phyloP scores from a whole-genome alignment of 768 basidiomycete genomes.

The Lepiota brunneoincarnata region DNA sequence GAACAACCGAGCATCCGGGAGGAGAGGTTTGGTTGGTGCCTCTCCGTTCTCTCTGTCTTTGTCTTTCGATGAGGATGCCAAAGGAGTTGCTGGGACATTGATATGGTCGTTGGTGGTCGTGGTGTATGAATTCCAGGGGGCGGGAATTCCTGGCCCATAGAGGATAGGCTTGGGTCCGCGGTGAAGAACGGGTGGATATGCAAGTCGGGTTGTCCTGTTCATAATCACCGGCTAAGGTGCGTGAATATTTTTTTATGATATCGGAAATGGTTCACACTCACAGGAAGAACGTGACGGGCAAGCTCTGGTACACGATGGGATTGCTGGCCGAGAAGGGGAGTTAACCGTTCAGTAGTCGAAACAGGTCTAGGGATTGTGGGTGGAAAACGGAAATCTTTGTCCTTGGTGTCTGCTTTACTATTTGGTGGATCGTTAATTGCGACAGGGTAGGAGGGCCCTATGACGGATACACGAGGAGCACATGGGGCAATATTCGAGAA shows the following conservation, averaged over 20 bases:
- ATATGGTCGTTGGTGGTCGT: constrained; percentile 26
- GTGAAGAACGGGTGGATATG: constrained; percentile 62
- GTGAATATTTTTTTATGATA: constrained; percentile 3
- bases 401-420: constrained; percentile 31
- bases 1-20: constrained; percentile 52
- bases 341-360: constrained; percentile 45
- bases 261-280: constrained; percentile 32
- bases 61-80: constrained; percentile 27
- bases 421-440: constrained; percentile 32
- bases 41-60: constrained; percentile 26
- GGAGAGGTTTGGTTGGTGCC: constrained; percentile 27
- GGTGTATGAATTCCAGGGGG: constrained; percentile 51
- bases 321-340: constrained; percentile 65
- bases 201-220: constrained; percentile 57
- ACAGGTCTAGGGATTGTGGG: constrained; percentile 43
- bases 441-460: constrained; percentile 65
- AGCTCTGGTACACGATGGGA: constrained; percentile 64
- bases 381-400: constrained; percentile 55
- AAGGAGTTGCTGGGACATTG: constrained; percentile 24
- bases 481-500: constrained; percentile 59
- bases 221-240: constrained; percentile 47
- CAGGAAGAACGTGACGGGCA: constrained; percentile 64
- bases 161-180: constrained; percentile 46
- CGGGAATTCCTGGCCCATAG: constrained; percentile 47
- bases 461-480: constrained; percentile 57